Percentiles rank a stretch among this genome's conserved stretches.
These are phyloP conservation scores for Carallia brachiata DNA, from an alignment of 345 rosid genomes.

Conservation along the genomic window DNA sequence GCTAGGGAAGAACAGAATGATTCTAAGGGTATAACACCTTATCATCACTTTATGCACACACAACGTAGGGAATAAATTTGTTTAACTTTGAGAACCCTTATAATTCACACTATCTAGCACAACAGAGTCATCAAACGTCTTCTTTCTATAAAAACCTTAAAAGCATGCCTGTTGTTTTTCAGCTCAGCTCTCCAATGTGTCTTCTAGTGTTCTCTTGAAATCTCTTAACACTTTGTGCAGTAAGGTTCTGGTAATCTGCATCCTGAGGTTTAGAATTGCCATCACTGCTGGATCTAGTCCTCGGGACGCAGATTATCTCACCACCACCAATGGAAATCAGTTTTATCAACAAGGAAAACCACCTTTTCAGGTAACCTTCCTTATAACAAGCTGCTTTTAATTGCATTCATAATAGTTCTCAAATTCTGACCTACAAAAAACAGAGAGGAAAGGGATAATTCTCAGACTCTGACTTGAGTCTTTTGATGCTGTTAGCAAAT, in stretches of 20 bases:
- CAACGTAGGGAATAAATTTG: conserved; percentile 21
- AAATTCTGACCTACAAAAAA: too few relatives aligned
- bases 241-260: too few relatives aligned
- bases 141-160: not conserved
- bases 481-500: too few relatives aligned
- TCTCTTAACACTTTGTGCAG: not conserved
- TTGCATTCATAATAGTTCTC: too few relatives aligned
- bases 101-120: conserved; percentile 35
- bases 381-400: too few relatives aligned
- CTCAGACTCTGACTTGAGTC: too few relatives aligned
- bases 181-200: too few relatives aligned
- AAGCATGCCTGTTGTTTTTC: too few relatives aligned
- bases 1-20: conserved; percentile 48
- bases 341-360: not conserved
- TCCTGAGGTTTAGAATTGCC: conserved; percentile 52
- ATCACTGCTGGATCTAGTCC: conserved; percentile 38
- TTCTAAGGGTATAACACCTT: conserved; percentile 34
- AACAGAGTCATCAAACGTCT: conserved; percentile 17
- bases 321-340: conserved; percentile 31
- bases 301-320: conserved; percentile 55
- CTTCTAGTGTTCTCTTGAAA: not conserved
- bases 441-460: too few relatives aligned
- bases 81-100: conserved; percentile 31
- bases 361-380: not conserved
- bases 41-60: conserved; percentile 34